phyloP scores from a whole-genome alignment of 148 eudicot species.

The Agrostemma githago region DNA sequence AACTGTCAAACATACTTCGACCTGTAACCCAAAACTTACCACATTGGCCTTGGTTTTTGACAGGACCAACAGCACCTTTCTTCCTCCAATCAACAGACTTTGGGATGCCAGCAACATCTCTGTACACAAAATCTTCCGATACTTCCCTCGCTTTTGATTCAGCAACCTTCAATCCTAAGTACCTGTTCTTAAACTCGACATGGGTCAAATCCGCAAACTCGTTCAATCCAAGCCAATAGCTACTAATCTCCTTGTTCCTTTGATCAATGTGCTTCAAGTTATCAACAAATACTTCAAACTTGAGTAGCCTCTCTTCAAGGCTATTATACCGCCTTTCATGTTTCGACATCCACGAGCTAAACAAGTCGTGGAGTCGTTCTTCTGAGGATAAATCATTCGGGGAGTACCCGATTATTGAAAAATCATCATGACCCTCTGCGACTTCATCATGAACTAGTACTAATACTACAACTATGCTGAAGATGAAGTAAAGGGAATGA shows the following conservation, averaged over 20 bases:
- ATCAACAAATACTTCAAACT: slow-evolving; percentile 45
- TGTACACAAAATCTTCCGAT: slow-evolving; percentile 28
- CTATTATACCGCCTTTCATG: slow-evolving; percentile 31
- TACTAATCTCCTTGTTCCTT: slow-evolving; percentile 32
- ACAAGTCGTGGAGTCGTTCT: slow-evolving; percentile 24
- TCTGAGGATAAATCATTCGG: slow-evolving; percentile 27
- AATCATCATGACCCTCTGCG: slow-evolving; percentile 27
- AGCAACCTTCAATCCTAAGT: slow-evolving; percentile 33
- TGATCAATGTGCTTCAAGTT: slow-evolving; percentile 51
- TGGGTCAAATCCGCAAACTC: slow-evolving; percentile 53
- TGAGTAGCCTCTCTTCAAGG: slow-evolving; percentile 33
- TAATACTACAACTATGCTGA: slow-evolving; percentile 5
- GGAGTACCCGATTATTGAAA: slow-evolving; percentile 33
- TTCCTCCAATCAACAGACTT: slow-evolving; percentile 57
- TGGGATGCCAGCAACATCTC: slow-evolving; percentile 32
- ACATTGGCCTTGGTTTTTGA: slow-evolving; percentile 57
- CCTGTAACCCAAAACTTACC: slow-evolving; percentile 31
- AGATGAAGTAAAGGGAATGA: slow-evolving; percentile 14
- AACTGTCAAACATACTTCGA: too few relatives aligned
- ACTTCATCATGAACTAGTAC: neutral
- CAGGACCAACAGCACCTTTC: slow-evolving; percentile 55
- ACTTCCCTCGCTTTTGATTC: slow-evolving; percentile 5
- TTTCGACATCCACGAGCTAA: slow-evolving; percentile 37
- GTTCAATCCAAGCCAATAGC: slow-evolving; percentile 51
- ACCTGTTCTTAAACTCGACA: slow-evolving; percentile 47